Base-by-base conservation (phyloP, 148 eudicot species). In the Silene conica region DNA sequence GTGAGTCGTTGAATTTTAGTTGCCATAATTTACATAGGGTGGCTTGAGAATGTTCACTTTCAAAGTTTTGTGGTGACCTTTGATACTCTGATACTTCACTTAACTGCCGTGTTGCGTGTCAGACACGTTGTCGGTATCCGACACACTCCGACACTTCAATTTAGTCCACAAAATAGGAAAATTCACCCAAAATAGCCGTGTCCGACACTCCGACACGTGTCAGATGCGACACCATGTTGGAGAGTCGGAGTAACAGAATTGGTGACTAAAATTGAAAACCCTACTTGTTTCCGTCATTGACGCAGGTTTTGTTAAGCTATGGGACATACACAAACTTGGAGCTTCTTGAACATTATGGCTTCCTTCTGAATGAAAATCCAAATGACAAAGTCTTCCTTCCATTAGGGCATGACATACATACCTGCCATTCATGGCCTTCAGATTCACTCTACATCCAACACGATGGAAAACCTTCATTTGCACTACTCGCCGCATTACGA, bases 321-420 rank as follows among this genome's bases (percentile, higher is more conserved):
- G 99, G 99, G 73, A 89, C 92, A 58, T 95, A 92, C 79, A 90
- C 96, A 76, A 95, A 92, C 83, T 78, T 95, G 85, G 99, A 95
- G 86, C 99, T 95, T 83, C 99, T 95, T 31, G 97, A 95, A 79
- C 99, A 95, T 78, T 95, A 95, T 48, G 99, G 99, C 26, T 95
- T 95, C 81, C 76, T 90, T 73, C 81, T 95, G 67, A 69, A 82
- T 20, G 76, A 77, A 25, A 95, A 95, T 73, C 94, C 91, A 19
- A 92, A 89, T 67, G 99, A 92, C 84, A 92, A 92, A 80, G 86
- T 85, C 45, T 90, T 83, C 77, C 85, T 92, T 48, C 85, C 94
- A 19, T 69, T 89, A 65, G 87, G 77, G 80, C 86, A 84, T 6
- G 94, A 90, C 74, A 82, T 87, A 69, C 75, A 78, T 66, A 68